These are phyloP conservation scores for Pyrenophora graminea DNA, from an alignment of 2,329 filamentous ascomycete genomes.

Conservation along the genomic window DNA sequence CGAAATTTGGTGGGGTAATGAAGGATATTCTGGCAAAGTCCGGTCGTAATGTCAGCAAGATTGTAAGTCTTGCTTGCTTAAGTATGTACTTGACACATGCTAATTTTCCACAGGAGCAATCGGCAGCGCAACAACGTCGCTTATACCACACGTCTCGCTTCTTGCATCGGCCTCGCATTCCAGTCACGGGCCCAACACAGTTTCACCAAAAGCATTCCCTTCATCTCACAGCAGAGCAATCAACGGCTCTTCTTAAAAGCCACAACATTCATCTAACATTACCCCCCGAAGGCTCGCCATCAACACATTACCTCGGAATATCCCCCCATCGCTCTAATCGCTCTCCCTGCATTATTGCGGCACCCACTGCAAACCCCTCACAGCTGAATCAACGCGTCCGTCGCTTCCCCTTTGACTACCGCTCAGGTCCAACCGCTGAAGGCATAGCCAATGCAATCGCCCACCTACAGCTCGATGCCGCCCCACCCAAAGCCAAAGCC, in stretches of 20 bases:
- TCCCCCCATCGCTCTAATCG: constrained; percentile 66
- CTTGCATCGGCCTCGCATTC: constrained; percentile 19
- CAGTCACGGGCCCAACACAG: background rate
- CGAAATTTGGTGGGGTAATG: constrained; percentile 72
- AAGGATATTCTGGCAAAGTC: constrained; percentile 60
- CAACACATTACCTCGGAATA: constrained; percentile 62
- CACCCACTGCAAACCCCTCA: constrained; percentile 54
- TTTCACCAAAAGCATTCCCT: constrained; percentile 55
- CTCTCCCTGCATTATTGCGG: constrained; percentile 67
- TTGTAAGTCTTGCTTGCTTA: constrained; percentile 29
- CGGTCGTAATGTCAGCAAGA: constrained; percentile 48
- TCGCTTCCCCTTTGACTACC: constrained; percentile 67
- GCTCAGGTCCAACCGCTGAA: constrained; percentile 46
- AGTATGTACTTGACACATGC: background rate
- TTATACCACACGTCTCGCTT: constrained; percentile 47
- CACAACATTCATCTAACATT: constrained; percentile 54
- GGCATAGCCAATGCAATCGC: constrained; percentile 51
- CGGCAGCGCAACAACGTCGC: constrained; percentile 53
- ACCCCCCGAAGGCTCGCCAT: constrained; percentile 37
- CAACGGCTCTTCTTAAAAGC: constrained; percentile 60
- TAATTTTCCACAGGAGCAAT: constrained; percentile 35
- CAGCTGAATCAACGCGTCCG: constrained; percentile 51
- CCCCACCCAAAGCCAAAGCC: constrained; percentile 49
- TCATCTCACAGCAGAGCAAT: constrained; percentile 59
- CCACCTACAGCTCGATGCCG: constrained; percentile 59